phyloP scores from a whole-genome alignment of 495 filamentous ascomycete genomes.

The Apiosordaria backusii region DNA sequence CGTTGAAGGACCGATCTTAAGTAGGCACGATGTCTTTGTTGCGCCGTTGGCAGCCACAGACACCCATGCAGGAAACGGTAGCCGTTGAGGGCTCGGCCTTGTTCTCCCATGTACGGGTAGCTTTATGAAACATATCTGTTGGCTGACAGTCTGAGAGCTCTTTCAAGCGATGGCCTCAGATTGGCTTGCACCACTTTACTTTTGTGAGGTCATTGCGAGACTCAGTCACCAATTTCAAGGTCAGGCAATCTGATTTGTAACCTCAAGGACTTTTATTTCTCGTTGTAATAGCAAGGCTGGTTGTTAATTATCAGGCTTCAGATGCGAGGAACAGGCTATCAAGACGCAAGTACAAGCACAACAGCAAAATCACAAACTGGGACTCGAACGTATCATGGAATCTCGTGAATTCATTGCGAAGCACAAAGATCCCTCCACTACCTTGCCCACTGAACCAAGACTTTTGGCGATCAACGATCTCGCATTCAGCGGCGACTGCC shows the following conservation, averaged over 20 bases:
- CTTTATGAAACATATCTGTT: not conserved
- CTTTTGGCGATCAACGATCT: conserved; percentile 56
- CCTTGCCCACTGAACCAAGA: conserved; percentile 42
- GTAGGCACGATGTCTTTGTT: not conserved
- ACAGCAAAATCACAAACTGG: not conserved
- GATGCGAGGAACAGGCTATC: not conserved
- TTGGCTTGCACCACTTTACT: not conserved
- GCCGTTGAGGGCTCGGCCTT: not conserved
- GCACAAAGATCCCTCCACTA: conserved; percentile 44
- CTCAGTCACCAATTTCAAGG: not conserved
- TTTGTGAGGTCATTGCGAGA: not conserved
- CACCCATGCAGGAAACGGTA: not conserved
- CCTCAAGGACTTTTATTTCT: not conserved
- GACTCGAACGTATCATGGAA: conserved; percentile 38
- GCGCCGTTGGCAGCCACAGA: not conserved
- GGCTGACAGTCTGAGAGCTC: not conserved
- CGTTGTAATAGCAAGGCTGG: not conserved
- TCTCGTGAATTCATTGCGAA: conserved; percentile 52
- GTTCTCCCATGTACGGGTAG: not conserved
- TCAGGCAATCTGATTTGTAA: not conserved
- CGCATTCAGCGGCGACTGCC: conserved; percentile 32
- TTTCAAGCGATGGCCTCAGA: not conserved
- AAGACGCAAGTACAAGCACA: not conserved
- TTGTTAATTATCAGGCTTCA: not conserved
- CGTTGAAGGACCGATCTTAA: not conserved